Evolutionary conservation across 2,329 filamentous ascomycete species (phyloP).

Genomic region (Mariannaea elegans): DNA sequence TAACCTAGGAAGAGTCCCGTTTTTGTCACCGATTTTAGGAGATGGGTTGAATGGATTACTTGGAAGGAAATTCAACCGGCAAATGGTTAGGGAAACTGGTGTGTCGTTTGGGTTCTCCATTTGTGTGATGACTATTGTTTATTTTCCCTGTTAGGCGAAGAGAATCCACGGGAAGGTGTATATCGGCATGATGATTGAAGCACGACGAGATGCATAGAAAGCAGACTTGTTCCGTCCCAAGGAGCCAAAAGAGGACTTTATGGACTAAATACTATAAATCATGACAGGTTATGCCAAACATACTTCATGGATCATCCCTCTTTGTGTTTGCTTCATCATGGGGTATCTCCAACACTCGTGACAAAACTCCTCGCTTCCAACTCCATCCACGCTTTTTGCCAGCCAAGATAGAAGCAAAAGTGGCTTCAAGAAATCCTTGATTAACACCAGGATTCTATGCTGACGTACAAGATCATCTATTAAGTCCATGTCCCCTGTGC

Average conservation of each 20-base stretch:
- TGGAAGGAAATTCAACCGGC: no score
- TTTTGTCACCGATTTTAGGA: no score
- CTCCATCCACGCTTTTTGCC: not conserved
- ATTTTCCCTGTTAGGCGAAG: no score
- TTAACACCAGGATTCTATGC: no score
- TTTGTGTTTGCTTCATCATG: not conserved
- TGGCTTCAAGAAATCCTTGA: no score
- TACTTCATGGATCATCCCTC: constrained; percentile 11
- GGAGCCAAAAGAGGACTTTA: constrained; percentile 5
- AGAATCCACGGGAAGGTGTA: no score
- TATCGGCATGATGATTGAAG: not conserved
- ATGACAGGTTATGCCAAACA: constrained; percentile 10
- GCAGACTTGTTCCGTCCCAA: constrained; percentile 3
- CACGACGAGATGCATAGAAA: constrained; percentile 2
- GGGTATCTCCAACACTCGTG: not conserved
- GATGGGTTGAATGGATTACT: no score
- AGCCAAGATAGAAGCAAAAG: not conserved
- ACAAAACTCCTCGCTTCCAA: not conserved
- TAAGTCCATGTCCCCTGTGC: not conserved
- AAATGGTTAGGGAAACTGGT: no score
- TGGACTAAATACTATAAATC: constrained; percentile 7
- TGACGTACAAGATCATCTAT: no score
- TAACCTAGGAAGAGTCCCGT: no score
- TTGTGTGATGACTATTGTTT: no score
- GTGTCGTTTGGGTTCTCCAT: no score